A percentile compares a stretch with the other conserved stretches of the same genome.
These are phyloP conservation scores for Ustilago curta DNA, from an alignment of 1,284 basidiomycete species.

Conservation along the genomic window DNA sequence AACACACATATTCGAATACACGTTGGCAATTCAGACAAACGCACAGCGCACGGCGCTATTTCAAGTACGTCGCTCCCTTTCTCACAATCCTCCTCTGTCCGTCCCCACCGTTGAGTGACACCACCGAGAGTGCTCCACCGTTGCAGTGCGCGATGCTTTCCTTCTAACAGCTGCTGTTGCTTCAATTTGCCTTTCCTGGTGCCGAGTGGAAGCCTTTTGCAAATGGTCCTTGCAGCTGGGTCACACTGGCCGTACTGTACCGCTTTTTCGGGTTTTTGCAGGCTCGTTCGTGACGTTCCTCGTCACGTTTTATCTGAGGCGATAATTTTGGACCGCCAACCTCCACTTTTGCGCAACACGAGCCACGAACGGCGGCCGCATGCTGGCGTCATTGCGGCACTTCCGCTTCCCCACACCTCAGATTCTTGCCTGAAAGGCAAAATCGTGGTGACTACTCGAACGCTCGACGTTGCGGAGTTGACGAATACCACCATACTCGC, in stretches of 20 bases:
- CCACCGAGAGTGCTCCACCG: too few relatives aligned
- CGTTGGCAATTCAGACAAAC: not conserved
- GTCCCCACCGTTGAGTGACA: too few relatives aligned
- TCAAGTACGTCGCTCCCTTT: too few relatives aligned
- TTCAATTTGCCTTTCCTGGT: too few relatives aligned
- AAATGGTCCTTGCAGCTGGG: not conserved
- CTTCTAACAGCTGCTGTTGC: too few relatives aligned
- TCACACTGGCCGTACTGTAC: not conserved
- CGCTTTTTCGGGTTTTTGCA: not conserved
- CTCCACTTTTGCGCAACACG: constrained; percentile 17
- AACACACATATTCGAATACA: too few relatives aligned
- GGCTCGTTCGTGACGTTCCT: not conserved
- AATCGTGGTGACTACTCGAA: not conserved
- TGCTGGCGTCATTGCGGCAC: constrained; percentile 10
- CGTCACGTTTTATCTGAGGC: too few relatives aligned
- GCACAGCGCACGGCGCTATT: not conserved
- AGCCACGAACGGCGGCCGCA: constrained; percentile 2
- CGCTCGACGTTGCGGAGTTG: not conserved
- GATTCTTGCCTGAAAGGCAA: not conserved
- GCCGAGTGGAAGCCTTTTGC: too few relatives aligned
- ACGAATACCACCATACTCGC: constrained; percentile 10
- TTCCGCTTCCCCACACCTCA: constrained; percentile 10
- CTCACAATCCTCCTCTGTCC: too few relatives aligned
- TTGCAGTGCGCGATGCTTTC: too few relatives aligned
- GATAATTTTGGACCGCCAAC: constrained; percentile 1